These are phyloP conservation scores for Acer yangbiense DNA, from an alignment of 345 rosid species.

Conservation along the genomic window DNA sequence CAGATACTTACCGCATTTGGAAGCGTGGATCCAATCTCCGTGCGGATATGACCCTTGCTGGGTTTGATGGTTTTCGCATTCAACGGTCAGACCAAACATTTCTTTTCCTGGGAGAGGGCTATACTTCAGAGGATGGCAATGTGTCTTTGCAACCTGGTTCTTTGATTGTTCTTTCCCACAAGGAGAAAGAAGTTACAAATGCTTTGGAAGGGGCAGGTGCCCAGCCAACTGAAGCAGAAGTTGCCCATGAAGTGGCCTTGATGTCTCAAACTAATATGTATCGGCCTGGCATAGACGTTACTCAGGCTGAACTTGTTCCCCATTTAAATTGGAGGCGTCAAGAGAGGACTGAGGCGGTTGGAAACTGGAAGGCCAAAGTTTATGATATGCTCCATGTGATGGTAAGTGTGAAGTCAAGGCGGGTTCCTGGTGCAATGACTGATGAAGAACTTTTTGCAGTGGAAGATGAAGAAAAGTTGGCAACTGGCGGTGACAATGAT, in stretches of 20 bases:
- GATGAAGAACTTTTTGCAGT: constrained; percentile 96
- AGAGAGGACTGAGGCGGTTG: constrained; percentile 93
- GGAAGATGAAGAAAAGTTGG: constrained; percentile 72
- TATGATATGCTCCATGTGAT: constrained; percentile 97
- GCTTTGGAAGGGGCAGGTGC: constrained; percentile 98
- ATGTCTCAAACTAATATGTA: constrained; percentile 99
- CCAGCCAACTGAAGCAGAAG: constrained; percentile 90
- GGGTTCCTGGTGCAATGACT: constrained; percentile 99
- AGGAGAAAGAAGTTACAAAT: constrained; percentile 93
- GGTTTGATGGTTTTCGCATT: constrained; percentile 95
- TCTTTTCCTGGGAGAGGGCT: constrained; percentile 91
- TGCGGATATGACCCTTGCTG: constrained; percentile 97
- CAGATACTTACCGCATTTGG: constrained; percentile 99
- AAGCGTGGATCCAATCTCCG: constrained; percentile 98
- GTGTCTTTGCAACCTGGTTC: constrained; percentile 70
- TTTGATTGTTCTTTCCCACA: constrained; percentile 85
- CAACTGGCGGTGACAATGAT: constrained; percentile 57
- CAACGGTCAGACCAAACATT: constrained; percentile 94
- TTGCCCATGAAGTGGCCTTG: constrained; percentile 85
- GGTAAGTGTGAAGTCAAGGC: constrained; percentile 94
- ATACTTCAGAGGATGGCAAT: constrained; percentile 70
- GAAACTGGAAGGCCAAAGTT: constrained; percentile 95
- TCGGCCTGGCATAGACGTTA: constrained; percentile 98
- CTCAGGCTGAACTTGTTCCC: constrained; percentile 92
- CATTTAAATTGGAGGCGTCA: constrained; percentile 97